Percentiles rank a stretch among this genome's conserved stretches.
Evolutionary conservation across 73 alveolate genomes (phyloP).

Genomic region (Urostyla sp.): DNA sequence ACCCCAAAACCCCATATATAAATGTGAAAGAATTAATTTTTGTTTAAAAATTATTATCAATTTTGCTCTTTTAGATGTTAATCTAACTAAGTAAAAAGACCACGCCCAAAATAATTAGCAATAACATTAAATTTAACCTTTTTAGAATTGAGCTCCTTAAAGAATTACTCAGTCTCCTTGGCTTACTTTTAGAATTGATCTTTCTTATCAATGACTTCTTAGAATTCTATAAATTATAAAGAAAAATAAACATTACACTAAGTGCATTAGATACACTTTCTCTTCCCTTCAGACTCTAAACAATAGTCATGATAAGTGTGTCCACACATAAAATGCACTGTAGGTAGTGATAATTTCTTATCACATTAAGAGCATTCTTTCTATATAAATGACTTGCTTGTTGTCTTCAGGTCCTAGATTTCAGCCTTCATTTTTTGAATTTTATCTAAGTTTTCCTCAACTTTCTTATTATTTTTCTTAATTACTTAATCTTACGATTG

Average conservation of each 20-base stretch:
- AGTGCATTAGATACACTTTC: slow-evolving; percentile 45
- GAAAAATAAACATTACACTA: slow-evolving; percentile 22
- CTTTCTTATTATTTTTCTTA: slow-evolving; percentile 45
- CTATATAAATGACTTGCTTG: slow-evolving; percentile 65
- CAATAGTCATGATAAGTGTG: slow-evolving; percentile 85
- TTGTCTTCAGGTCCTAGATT: slow-evolving; percentile 35
- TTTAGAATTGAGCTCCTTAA: slow-evolving; percentile 61
- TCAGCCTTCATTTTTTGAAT: slow-evolving; percentile 46
- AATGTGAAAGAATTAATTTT: background rate
- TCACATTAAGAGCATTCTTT: slow-evolving; percentile 78
- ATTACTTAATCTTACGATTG: slow-evolving; percentile 45
- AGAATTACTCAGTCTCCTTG: slow-evolving; percentile 51
- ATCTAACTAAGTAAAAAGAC: slow-evolving; percentile 55
- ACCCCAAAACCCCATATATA: background rate
- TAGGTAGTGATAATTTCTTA: slow-evolving; percentile 70
- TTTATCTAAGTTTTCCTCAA: slow-evolving; percentile 61
- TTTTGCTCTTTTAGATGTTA: slow-evolving; percentile 27
- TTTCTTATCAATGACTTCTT: slow-evolving; percentile 47
- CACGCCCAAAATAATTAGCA: slow-evolving; percentile 76
- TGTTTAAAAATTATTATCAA: background rate
- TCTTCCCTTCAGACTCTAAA: slow-evolving; percentile 57
- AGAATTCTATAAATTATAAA: slow-evolving; percentile 8
- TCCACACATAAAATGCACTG: slow-evolving; percentile 88
- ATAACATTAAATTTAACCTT: slow-evolving; percentile 70
- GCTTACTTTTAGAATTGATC: slow-evolving; percentile 49